Evolutionary conservation across 2,329 filamentous ascomycete genomes (phyloP).

Genomic region (Aspergillus sp.): DNA sequence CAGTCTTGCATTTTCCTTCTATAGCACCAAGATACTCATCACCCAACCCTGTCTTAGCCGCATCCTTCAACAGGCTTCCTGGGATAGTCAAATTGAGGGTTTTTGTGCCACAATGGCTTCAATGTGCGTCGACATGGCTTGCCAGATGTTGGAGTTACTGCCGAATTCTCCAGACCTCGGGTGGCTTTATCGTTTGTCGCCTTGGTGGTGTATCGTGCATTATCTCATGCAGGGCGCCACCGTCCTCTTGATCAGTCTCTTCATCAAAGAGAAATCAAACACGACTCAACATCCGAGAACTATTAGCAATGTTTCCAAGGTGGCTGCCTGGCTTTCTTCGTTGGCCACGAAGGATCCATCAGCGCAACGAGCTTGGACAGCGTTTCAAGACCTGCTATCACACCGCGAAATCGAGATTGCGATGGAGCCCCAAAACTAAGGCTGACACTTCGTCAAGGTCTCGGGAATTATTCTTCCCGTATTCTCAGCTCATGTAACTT

Average conservation of each 20-base stretch:
- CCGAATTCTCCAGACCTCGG: slow-evolving; percentile 33
- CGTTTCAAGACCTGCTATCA: slow-evolving; percentile 6
- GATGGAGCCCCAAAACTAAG: background rate
- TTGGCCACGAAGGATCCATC: slow-evolving; percentile 3
- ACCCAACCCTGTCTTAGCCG: slow-evolving; percentile 45
- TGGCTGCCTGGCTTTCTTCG: slow-evolving; percentile 5
- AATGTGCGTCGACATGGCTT: slow-evolving; percentile 38
- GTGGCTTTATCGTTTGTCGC: slow-evolving; percentile 31
- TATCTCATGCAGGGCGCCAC: slow-evolving; percentile 41
- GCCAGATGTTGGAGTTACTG: slow-evolving; percentile 35
- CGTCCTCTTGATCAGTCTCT: slow-evolving; percentile 8
- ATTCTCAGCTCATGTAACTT: slow-evolving; percentile 2
- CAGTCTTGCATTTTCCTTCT: slow-evolving; percentile 42
- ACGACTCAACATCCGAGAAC: background rate
- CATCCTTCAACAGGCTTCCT: slow-evolving; percentile 29
- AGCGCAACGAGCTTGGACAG: slow-evolving; percentile 8
- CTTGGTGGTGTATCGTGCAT: slow-evolving; percentile 45
- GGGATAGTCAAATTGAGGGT: slow-evolving; percentile 24
- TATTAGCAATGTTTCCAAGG: slow-evolving; percentile 4
- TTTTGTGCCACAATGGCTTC: slow-evolving; percentile 36
- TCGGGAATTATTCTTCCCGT: background rate
- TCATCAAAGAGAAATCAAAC: slow-evolving; percentile 3
- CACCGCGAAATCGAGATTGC: background rate
- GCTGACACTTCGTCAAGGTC: background rate
- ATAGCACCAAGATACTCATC: slow-evolving; percentile 44